These are phyloP conservation scores for Vanrija humicola DNA, from an alignment of 1,284 basidiomycete species.

Conservation along the genomic window DNA sequence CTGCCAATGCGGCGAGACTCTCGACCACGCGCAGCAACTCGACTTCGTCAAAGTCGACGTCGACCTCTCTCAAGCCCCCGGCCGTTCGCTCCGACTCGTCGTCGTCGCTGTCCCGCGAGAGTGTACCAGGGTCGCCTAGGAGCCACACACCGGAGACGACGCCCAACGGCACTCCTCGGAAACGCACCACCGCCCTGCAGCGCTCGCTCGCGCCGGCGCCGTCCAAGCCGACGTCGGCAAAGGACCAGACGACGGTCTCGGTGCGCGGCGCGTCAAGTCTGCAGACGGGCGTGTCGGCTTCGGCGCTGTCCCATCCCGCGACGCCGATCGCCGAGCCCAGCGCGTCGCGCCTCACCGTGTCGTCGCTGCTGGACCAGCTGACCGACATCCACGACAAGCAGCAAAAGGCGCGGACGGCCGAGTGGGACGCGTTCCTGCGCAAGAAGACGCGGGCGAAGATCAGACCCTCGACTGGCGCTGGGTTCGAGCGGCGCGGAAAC, in stretches of 20 bases:
- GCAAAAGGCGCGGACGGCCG: constrained; percentile 67
- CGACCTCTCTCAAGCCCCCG: constrained; percentile 2
- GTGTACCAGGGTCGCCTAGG: neutral
- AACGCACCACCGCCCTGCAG: constrained; percentile 8
- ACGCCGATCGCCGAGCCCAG: constrained; percentile 1
- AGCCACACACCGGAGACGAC: constrained; percentile 1
- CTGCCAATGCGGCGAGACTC: neutral
- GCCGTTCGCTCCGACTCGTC: constrained; percentile 4
- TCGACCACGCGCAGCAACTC: neutral
- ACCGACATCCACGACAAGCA: constrained; percentile 80
- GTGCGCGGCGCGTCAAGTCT: constrained; percentile 33
- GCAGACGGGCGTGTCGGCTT: constrained; percentile 14
- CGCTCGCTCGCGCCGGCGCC: constrained; percentile 44
- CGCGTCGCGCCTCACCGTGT: constrained; percentile 63
- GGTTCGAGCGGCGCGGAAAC: neutral
- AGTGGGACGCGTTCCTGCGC: constrained; percentile 86
- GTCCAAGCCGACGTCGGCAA: constrained; percentile 41
- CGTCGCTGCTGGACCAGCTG: constrained; percentile 70
- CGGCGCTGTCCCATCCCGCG: constrained; percentile 11
- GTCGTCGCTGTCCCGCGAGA: too few species aligned
- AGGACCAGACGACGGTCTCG: constrained; percentile 44
- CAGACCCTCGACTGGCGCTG: constrained; percentile 3
- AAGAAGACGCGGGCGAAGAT: constrained; percentile 20
- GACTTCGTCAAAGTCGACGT: neutral
- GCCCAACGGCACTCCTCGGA: neutral